These are phyloP conservation scores for Pilasporangium apinafurcum DNA, from an alignment of 352 stramenopile species.

Conservation along the genomic window DNA sequence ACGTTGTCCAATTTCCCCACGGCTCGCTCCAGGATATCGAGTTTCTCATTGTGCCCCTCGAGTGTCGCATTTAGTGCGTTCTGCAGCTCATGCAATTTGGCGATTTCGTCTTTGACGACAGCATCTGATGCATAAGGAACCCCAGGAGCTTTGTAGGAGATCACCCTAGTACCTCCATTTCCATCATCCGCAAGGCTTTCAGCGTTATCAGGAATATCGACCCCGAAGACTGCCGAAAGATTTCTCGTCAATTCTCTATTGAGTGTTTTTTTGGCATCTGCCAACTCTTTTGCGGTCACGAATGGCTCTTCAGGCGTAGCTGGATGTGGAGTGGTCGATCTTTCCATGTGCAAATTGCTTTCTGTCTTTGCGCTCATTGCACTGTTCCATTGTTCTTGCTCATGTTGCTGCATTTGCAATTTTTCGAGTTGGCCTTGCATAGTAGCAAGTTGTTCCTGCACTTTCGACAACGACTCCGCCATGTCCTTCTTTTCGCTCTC, in stretches of 20 bases:
- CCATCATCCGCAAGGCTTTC: background rate
- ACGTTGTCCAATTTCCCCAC: conserved; percentile 21
- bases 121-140: conserved; percentile 32
- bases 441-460: conserved; percentile 41
- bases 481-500: conserved; percentile 54
- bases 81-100: conserved; percentile 29
- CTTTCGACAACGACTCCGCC: conserved; percentile 25
- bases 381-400: conserved; percentile 13
- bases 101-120: conserved; percentile 33
- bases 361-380: conserved; percentile 12
- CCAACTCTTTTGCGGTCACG: conserved; percentile 39
- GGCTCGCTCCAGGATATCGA: conserved; percentile 24
- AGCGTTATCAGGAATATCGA: conserved; percentile 15
- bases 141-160: conserved; percentile 10
- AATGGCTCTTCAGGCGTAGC: conserved; percentile 11
- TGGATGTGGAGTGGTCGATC: background rate
- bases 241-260: conserved; percentile 35
- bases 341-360: background rate
- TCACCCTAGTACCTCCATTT: background rate
- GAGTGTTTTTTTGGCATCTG: conserved; percentile 32
- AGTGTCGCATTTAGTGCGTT: conserved; percentile 27
- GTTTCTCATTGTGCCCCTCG: conserved; percentile 21
- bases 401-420: conserved; percentile 17
- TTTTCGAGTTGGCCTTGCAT: conserved; percentile 40
- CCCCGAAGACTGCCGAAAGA: conserved; percentile 33